Evolutionary conservation across 2,329 filamentous ascomycete species (phyloP), one percentile per base, ranked within the genome.

Genomic region (Pseudogymnoascus sp.): DNA sequence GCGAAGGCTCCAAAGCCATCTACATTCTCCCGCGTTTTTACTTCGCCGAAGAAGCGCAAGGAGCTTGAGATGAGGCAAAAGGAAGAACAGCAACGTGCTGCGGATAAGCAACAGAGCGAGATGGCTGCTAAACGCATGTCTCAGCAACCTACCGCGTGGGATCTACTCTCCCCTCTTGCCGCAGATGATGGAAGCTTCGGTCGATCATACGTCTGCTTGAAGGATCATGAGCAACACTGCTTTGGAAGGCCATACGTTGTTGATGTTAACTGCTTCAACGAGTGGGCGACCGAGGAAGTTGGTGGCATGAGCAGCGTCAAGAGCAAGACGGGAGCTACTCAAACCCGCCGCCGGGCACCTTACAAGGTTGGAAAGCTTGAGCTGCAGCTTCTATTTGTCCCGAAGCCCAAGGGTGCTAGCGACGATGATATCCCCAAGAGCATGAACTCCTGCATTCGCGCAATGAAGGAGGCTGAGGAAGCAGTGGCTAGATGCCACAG

Each of bases 371-470:
- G 93, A 68, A 96, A 96, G 78, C 82, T 99, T 62, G 91, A 96
- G 74, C 80, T 99, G 40, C 95, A 99, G 78, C 83, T 99, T 7
- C 81, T 99, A 12, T 99, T 96, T 72, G 92, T 99, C 1, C 95
- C 95, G 0, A 91, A 93, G 70, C 93, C 95, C 3, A 93, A 91
- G 79, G 89, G 89, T 49, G 83, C 87, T 31, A 87, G 86, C 60
- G 95, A 97, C 67, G 93, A 97, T 14, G 93, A 97, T 69, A 97
- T 99, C 91, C 95, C 95, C 62, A 97, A 97, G 86, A 97, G 93
- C 79, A 96, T 99, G 93, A 96, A 95, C 76, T 90, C 91, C 46
- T 96, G 92, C 75, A 89, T 97, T 69, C 85, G 95, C 16, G 95
- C 97, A 78, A 87, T 99, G 77, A 91, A 89, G 76, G 91, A 93